Evolutionary conservation across 768 basidiomycete genomes (phyloP).

Genomic region (Crassisporium funariophilum): DNA sequence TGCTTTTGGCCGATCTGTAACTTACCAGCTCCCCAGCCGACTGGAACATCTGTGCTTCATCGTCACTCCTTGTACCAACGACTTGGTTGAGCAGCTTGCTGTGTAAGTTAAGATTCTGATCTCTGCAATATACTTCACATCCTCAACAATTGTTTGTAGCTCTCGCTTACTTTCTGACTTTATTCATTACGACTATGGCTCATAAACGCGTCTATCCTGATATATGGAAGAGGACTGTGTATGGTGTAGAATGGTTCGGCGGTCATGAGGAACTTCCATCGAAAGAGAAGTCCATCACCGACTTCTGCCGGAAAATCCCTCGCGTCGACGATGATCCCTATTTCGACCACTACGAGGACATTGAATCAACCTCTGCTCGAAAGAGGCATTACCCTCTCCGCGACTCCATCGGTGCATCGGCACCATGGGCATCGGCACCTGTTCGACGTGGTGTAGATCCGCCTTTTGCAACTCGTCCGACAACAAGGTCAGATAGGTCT

Average conservation of each 20-base stretch:
- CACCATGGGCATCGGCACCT: constrained; percentile 50
- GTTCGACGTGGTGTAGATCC: constrained; percentile 58
- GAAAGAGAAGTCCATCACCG: constrained; percentile 16
- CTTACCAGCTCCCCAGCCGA: constrained; percentile 29
- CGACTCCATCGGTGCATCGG: constrained; percentile 27
- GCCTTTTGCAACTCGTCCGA: constrained; percentile 44
- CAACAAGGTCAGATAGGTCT: constrained; percentile 19
- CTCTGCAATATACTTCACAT: neutral
- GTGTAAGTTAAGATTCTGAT: constrained; percentile 34
- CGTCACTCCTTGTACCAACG: constrained; percentile 46
- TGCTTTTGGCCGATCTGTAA: neutral
- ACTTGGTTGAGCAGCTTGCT: constrained; percentile 51
- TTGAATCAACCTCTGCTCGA: constrained; percentile 26
- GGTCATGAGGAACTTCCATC: constrained; percentile 7
- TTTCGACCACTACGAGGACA: constrained; percentile 27
- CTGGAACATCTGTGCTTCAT: constrained; percentile 49
- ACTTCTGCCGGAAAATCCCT: constrained; percentile 12
- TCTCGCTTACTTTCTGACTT: constrained; percentile 54
- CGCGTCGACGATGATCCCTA: constrained; percentile 12
- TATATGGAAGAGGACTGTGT: constrained; percentile 57
- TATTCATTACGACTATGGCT: constrained; percentile 47
- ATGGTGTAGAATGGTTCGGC: constrained; percentile 61
- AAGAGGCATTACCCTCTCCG: constrained; percentile 16
- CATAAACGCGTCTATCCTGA: constrained; percentile 45
- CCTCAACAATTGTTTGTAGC: constrained; percentile 12